Evolutionary conservation across 345 rosid species (phyloP).

Genomic region (Pugionium dolabratum): DNA sequence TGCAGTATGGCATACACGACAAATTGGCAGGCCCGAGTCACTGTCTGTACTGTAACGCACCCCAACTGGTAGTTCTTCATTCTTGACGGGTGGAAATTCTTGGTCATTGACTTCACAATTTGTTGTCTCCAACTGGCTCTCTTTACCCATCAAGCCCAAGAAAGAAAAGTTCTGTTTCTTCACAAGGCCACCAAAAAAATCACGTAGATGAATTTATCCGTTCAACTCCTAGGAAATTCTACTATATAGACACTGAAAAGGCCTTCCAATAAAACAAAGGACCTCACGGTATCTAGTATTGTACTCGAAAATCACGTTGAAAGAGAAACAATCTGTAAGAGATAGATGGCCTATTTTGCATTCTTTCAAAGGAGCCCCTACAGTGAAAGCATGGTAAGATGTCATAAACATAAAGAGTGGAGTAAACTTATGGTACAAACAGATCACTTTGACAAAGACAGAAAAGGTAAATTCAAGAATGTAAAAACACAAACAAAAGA

Average conservation of each 20-base stretch:
- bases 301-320: slow-evolving; percentile 16
- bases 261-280: slow-evolving; percentile 31
- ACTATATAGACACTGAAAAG: slow-evolving; percentile 11
- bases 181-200: slow-evolving; percentile 28
- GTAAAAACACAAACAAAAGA: slow-evolving; percentile 6
- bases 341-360: slow-evolving; percentile 23
- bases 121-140: slow-evolving; percentile 48
- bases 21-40: slow-evolving; percentile 63
- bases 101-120: slow-evolving; percentile 48
- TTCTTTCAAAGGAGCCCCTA: slow-evolving; percentile 35
- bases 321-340: slow-evolving; percentile 13
- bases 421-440: neutral
- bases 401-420: slow-evolving; percentile 10
- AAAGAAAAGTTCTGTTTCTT: slow-evolving; percentile 25
- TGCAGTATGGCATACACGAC: slow-evolving; percentile 95
- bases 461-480: neutral
- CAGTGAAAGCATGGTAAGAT: slow-evolving; percentile 15
- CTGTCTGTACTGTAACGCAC: slow-evolving; percentile 65
- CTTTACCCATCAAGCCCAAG: slow-evolving; percentile 62
- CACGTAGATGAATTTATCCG: slow-evolving; percentile 19
- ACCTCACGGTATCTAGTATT: slow-evolving; percentile 15
- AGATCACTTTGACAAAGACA: neutral
- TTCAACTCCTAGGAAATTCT: slow-evolving; percentile 14
- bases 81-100: slow-evolving; percentile 43
- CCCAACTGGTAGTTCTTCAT: slow-evolving; percentile 43